Evolutionary conservation across 208 protist species (phyloP), one percentile per base, ranked within the genome.

Genomic region (Leptomonas pyrrhocoris): DNA sequence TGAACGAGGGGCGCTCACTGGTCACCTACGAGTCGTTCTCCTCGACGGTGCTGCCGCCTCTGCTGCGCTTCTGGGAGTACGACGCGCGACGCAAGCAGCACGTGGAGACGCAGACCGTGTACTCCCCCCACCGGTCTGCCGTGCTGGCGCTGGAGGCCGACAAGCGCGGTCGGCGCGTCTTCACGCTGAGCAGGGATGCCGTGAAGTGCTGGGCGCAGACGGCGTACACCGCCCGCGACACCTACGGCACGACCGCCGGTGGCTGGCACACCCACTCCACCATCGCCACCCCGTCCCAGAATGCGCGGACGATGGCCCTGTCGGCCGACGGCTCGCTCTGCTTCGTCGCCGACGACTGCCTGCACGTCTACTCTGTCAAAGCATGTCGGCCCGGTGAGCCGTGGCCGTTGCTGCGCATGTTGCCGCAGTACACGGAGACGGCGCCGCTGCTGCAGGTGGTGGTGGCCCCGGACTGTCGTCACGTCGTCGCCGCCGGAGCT

Each of bases 21-120:
- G 86, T 96, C 50, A 96, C 90, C 2, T 96, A 94, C 79, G 90
- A 96, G 58, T 57, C 74, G 31, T 93, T 93, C 70, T 42, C 64
- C n/a, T 77, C 70, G 23, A 86, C 85, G 5, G 64, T 77, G 8
- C 81, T 95, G 30, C 85, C 87, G 13, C 64, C 87, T 1, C 58
- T 92, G 55, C 79, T 95, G 51, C 85, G 90, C 49, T 95, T 95
- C 73, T 95, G 90, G 90, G 68, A 76, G 30, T 93, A 92, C 69
- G 84, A 92, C 65, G 67, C 76, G 3, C 36, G 28, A 2, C 54
- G 43, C 27, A 85, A 88, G 64, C 77, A 74, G 16, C 90, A 95
- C 77, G 73, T 89, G n/a, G 83, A 92, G 69, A 62, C 74, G 46
- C 87, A 93, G 70, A 86, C 82, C 13, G 83, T 95, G 61, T 95